Base-by-base conservation (phyloP, 805 yeast genomes). In the Kodamaea hsintzibuensis region DNA sequence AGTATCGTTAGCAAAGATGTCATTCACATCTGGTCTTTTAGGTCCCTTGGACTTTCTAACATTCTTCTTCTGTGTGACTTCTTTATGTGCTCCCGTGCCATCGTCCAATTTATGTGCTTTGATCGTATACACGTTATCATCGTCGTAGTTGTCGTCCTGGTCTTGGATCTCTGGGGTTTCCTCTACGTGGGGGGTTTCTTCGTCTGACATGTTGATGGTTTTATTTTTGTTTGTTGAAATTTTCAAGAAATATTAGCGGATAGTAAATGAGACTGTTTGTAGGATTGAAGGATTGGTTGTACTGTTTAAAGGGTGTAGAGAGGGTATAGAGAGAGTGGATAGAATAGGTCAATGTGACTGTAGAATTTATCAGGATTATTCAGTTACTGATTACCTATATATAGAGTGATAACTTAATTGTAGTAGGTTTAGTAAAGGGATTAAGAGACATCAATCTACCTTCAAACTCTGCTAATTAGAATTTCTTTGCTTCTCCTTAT, bases 41-140 rank as follows among this genome's bases (percentile, higher is more conserved):
- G 44, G 19, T 13, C 54, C 47, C 52, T 60, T 57, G 10, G 61
- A 19, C 54, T 55, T 66, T 57, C 72, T 63, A n/a, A 68, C 64
- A 42, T 64, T 61, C 53, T 68, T 69, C 64, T 69, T 69, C 50
- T 64, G 57, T 10, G 71, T 68, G 44, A 52, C 52, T 18, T 55
- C 63, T 17, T 48, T 54, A 14, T 42, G 35, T 8, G 49, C 60
- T 27, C 46, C 55, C 18, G 47, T 22, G 14, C 49, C 51, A 17
- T 50, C 55, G 12, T 42, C 47, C 22, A 57, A 49, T 56, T 66
- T 65, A 55, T 63, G 70, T n/a, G 68, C 61, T 46, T 59, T 55
- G 14, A 63, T 59, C 12, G 65, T 55, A 40, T 60, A 62, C 18
- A 65, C 56, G 47, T 67, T 57, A 8, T 63, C 70, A n/a, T 66